Evolutionary conservation across 768 basidiomycete species (phyloP), one percentile per base, ranked within the genome.

Genomic region (Cyclocybe cylindracea): DNA sequence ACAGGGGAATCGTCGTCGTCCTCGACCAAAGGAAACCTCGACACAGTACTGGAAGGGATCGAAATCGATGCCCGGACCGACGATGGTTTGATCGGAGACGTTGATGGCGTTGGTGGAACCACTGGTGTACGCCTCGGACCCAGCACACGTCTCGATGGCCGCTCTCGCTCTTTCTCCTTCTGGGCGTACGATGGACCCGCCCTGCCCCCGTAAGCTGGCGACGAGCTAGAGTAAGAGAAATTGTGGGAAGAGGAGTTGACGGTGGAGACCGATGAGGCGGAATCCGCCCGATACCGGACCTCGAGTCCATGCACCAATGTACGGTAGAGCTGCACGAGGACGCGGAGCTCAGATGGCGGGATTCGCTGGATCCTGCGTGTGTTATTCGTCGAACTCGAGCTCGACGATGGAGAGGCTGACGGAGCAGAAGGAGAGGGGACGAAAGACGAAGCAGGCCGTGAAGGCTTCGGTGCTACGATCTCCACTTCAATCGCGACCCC

Each of bases 231-330:
- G n/a, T n/a, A n/a, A n/a, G n/a, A n/a, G n/a, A n/a, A n/a, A n/a
- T n/a, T n/a, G 10, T 31, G 18, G 39, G 31, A 24, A 5, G 24
- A 24, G 5, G 24, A 2, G 24, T 2, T 5, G 24, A 24, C 5
- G 5, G 24, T 24, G 24, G 24, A n/a, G n/a, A n/a, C 24, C 2
- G 35, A 10, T 29, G 39, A 34, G 39, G 33, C 10, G 45, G 51
- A 45, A 46, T 56, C 52, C 1, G 44, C 18, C 33, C 49, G 50
- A 16, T 60, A 51, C 7, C 64, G 50, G 19, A 55, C 41, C 51
- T 63, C 62, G 35, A 66, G 44, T 10, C 64, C 64, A 24, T 45
- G 53, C 10, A 62, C 58, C 19, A 66, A 48, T 2, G 64, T 66
- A 13, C 59, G 46, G 46, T 63, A 66, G 10, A 66, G 56, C 33